Base-by-base conservation (phyloP, 2,329 filamentous ascomycete genomes). In the Epichloe bromicola region DNA sequence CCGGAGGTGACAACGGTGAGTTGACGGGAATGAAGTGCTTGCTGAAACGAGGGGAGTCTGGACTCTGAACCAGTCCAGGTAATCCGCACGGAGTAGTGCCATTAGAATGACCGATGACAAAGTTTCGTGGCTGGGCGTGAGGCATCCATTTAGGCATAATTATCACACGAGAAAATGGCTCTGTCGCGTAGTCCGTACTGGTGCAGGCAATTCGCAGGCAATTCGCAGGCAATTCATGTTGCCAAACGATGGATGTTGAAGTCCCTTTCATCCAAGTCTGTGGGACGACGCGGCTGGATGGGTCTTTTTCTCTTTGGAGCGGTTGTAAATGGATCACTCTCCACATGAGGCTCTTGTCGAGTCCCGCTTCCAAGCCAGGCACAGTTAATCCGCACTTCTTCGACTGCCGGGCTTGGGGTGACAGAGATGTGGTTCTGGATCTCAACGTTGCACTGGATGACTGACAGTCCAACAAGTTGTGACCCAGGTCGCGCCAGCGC, bases 271-370 rank as follows among this genome's bases (percentile, higher is more conserved):
- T 36, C 48, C 39, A 48, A 45, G 37, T 46, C 48, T 53, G 49
- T 41, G 53, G 49, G 23, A 26, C 23, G 49, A 49, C 50, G 50
- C 49, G 55, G 53, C 48, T 43, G 43, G 43, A 52, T 55, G 48
- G 49, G 47, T 46, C 46, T 37, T 26, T 41, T 34, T 33, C 11
- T 14, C 36, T 14, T 41, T 10, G 30, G 44, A 41, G 44, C 54
- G 48, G 53, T 53, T 54, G 53, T 34, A 46, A 53, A 52, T 55
- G 55, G 54, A 52, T 51, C 55, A 34, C 54, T 41, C 54, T 55
- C 55, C 55, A 57, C 55, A 53, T 57, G 55, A 57, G 55, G 54
- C 55, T 57, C 55, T 56, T 52, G 51, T 51, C 23, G 47, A 53
- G 54, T 50, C 54, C 54, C 54, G 53, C 51, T 48, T 53, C 33